Conservation (phyloP, 2,329 filamentous ascomycete species). For the Berkeleyomyces rouxiae region DNA sequence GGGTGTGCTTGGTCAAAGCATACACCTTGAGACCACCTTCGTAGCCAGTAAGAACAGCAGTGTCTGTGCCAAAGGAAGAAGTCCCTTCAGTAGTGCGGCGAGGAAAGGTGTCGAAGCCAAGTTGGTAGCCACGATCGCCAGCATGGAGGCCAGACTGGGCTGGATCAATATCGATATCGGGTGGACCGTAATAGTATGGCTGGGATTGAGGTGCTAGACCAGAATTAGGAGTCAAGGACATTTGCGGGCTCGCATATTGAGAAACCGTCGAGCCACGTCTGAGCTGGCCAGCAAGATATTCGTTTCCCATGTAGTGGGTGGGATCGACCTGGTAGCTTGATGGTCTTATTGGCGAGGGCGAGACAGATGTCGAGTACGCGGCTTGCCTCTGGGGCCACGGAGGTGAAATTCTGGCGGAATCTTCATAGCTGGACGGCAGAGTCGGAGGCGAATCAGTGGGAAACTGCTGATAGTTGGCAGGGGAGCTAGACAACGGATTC, state of each 20-base stretch:
- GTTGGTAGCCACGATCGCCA: constrained; percentile 58
- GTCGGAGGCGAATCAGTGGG: constrained; percentile 37
- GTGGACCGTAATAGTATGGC: constrained; percentile 59
- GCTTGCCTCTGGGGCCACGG: not conserved
- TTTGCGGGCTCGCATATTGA: constrained; percentile 30
- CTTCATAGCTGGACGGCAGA: constrained; percentile 35
- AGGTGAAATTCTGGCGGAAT: constrained; percentile 15
- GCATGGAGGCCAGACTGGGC: constrained; percentile 40
- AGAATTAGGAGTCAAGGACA: constrained; percentile 29
- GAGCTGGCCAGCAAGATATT: not conserved
- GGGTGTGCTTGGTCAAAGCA: constrained; percentile 51
- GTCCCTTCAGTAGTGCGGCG: constrained; percentile 20
- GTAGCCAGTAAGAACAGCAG: constrained; percentile 59
- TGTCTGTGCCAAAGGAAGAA: constrained; percentile 31
- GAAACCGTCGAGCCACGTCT: constrained; percentile 19
- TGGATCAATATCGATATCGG: constrained; percentile 57
- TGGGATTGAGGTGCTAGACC: constrained; percentile 61
- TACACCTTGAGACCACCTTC: constrained; percentile 68
- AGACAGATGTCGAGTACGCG: not conserved
- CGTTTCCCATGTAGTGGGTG: constrained; percentile 17
- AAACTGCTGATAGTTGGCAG: constrained; percentile 33
- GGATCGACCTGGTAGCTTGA: constrained; percentile 37
- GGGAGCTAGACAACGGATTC: constrained; percentile 29
- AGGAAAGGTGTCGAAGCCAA: constrained; percentile 60
- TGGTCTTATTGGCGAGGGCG: constrained; percentile 25